Evolutionary conservation across 2,329 filamentous ascomycete genomes (phyloP).

Genomic region (Fusarium pseudoanthophilum): DNA sequence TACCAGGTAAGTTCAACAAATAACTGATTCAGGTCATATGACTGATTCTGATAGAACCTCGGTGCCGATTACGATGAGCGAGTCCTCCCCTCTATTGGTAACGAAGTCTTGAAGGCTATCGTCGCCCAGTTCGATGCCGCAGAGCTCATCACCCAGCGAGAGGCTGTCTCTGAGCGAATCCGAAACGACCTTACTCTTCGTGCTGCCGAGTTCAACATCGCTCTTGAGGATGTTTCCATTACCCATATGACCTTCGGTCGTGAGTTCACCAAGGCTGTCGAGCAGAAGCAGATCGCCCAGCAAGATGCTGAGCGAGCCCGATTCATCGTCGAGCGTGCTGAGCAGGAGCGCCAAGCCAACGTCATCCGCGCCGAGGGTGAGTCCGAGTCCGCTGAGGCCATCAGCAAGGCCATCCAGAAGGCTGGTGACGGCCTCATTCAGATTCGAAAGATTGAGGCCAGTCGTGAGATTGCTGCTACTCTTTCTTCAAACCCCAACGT

Average conservation of each 20-base stretch:
- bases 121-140: constrained; percentile 99
- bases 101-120: constrained; percentile 98
- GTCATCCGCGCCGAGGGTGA: constrained; percentile 98
- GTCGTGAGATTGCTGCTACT: constrained; percentile 93
- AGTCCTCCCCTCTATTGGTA: constrained; percentile 97
- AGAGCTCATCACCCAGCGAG: constrained; percentile 98
- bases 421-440: constrained; percentile 91
- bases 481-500: constrained; percentile 93
- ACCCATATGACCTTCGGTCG: constrained; percentile 99
- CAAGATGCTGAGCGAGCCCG: constrained; percentile 97
- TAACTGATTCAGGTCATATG: not conserved
- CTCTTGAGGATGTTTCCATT: constrained; percentile 97
- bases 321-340: constrained; percentile 98
- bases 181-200: constrained; percentile 90
- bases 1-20: constrained; percentile 78
- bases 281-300: constrained; percentile 99
- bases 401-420: constrained; percentile 93
- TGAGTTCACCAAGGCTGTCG: constrained; percentile 98
- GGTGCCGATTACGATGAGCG: constrained; percentile 98
- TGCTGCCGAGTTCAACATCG: constrained; percentile 97
- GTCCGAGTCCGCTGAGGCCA: constrained; percentile 95
- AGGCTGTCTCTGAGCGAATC: constrained; percentile 96
- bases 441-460: constrained; percentile 97
- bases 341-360: constrained; percentile 98
- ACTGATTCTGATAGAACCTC: constrained; percentile 74